phyloP scores from a whole-genome alignment of 2,329 filamentous ascomycete genomes.

The Talaromyces sp. region DNA sequence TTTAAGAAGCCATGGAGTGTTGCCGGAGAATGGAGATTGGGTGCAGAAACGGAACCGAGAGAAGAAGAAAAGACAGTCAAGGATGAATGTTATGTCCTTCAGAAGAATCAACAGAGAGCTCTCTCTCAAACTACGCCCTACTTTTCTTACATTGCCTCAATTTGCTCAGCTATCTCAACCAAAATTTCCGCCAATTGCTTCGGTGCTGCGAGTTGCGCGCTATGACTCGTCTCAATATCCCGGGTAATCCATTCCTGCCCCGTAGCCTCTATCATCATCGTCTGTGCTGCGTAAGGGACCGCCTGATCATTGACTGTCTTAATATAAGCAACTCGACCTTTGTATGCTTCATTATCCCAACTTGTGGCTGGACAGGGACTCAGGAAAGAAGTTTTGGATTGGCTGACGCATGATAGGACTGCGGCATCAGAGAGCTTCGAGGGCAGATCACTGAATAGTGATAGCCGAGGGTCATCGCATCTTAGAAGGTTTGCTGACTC shows the following conservation, averaged over 20 bases:
- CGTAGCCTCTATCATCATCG: constrained; percentile 11
- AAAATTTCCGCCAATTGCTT: too few relatives aligned
- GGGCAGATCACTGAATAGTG: constrained; percentile 20
- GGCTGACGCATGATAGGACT: constrained; percentile 18
- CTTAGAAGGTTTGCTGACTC: constrained; percentile 19
- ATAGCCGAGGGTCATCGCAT: constrained; percentile 22
- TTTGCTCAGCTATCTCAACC: too few relatives aligned
- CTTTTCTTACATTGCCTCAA: too few relatives aligned
- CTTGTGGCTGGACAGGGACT: constrained; percentile 14
- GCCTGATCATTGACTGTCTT: constrained; percentile 8
- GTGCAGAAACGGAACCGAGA: too few relatives aligned
- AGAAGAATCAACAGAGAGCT: too few relatives aligned
- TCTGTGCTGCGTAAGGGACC: constrained; percentile 12
- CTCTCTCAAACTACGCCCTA: too few relatives aligned
- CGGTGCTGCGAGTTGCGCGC: too few relatives aligned
- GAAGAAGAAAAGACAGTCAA: too few relatives aligned
- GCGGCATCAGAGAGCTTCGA: constrained; percentile 19
- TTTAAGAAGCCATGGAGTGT: too few relatives aligned
- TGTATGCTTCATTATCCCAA: constrained; percentile 16
- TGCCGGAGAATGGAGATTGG: too few relatives aligned
- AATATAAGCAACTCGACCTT: constrained; percentile 14
- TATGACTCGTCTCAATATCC: constrained; percentile 17
- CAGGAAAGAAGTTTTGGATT: constrained; percentile 12
- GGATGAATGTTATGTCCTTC: too few relatives aligned
- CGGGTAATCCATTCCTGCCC: constrained; percentile 15